Evolutionary conservation across 208 protist species (phyloP).

Genomic region (Acanthamoeba divionensis): DNA sequence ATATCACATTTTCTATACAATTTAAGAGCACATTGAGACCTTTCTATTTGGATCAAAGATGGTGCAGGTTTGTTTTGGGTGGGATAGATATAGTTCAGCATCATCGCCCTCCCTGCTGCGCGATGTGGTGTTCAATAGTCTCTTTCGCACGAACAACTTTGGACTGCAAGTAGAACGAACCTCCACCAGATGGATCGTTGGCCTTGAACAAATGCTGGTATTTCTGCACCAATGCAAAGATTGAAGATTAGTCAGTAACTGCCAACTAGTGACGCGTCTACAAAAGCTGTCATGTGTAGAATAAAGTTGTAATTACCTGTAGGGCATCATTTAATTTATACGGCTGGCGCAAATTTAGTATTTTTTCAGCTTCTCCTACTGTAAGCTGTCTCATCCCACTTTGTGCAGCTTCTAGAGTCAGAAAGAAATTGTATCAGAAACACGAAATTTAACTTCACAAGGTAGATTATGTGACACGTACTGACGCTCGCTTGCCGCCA

Average conservation of each 20-base stretch:
- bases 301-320: not conserved
- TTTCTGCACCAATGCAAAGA: not conserved
- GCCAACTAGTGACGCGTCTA: not conserved
- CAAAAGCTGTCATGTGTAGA: too few species aligned
- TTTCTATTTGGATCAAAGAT: too few species aligned
- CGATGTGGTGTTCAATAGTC: not conserved
- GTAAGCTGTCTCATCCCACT: not conserved
- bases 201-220: slow-evolving; percentile 54
- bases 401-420: not conserved
- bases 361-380: slow-evolving; percentile 15
- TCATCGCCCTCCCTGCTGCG: not conserved
- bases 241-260: too few species aligned
- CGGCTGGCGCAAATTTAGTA: not conserved
- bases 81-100: not conserved
- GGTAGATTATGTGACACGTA: not conserved
- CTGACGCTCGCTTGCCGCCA: slow-evolving; percentile 39
- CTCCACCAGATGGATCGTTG: slow-evolving; percentile 36
- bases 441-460: not conserved
- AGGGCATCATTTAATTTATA: not conserved
- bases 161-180: slow-evolving; percentile 56
- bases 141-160: slow-evolving; percentile 55
- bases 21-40: too few species aligned
- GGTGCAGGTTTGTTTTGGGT: not conserved
- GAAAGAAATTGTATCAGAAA: too few species aligned
- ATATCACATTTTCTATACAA: not conserved